These are phyloP conservation scores for Yamadazyma buinensis DNA, from an alignment of 1,139 yeast genomes.

Conservation along the genomic window DNA sequence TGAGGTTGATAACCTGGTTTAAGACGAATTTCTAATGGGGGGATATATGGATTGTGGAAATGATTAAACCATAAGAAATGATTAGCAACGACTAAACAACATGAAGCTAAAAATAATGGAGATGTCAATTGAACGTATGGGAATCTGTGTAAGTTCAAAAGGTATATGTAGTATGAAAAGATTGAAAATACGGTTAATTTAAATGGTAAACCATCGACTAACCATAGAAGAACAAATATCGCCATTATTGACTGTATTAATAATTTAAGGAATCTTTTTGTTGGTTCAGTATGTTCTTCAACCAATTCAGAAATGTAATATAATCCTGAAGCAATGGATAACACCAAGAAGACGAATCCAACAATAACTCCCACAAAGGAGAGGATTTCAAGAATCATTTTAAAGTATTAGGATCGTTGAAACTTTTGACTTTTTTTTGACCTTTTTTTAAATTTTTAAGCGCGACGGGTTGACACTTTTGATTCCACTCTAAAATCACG, in stretches of 20 bases:
- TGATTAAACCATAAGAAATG: conserved; percentile 90
- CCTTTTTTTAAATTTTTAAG: background rate
- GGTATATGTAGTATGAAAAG: conserved; percentile 65
- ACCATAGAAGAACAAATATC: conserved; percentile 50
- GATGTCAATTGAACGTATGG: conserved; percentile 79
- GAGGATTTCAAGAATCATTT: conserved; percentile 41
- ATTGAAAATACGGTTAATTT: conserved; percentile 62
- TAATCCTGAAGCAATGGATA: conserved; percentile 74
- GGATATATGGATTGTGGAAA: conserved; percentile 66
- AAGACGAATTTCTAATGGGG: conserved; percentile 53
- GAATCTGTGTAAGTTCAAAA: conserved; percentile 72
- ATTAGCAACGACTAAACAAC: conserved; percentile 69
- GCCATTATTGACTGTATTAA: conserved; percentile 59
- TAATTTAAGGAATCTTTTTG: conserved; percentile 63
- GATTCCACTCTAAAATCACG: too few relatives aligned
- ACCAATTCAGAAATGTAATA: conserved; percentile 89
- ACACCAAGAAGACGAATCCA: conserved; percentile 68
- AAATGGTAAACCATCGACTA: conserved; percentile 79
- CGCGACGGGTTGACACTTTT: background rate
- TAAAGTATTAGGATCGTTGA: too few relatives aligned
- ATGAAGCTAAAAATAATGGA: conserved; percentile 66
- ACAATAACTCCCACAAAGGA: conserved; percentile 67
- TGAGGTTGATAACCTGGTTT: conserved; percentile 59
- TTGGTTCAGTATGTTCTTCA: conserved; percentile 87
- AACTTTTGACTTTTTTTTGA: background rate